Percentiles rank a stretch among this genome's conserved stretches.
phyloP scores from a whole-genome alignment of 176 grass and related monocot genomes.

The Pontederia crassipes region DNA sequence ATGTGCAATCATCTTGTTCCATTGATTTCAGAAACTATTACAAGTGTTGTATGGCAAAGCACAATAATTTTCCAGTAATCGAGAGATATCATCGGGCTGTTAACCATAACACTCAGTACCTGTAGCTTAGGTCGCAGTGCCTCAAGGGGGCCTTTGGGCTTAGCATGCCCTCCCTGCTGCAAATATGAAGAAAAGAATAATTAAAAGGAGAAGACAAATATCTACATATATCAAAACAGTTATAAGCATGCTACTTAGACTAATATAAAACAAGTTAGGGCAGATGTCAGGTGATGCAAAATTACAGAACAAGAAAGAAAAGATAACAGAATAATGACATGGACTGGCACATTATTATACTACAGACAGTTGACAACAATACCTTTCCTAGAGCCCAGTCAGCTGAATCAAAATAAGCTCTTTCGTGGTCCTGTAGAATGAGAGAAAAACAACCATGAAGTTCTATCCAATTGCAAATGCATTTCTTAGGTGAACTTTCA shows the following conservation, averaged over 20 bases:
- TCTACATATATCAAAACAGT: background rate
- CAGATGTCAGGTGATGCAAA: background rate
- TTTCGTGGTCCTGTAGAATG: slow-evolving; percentile 63
- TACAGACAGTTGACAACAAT: slow-evolving; percentile 7
- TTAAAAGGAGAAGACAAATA: background rate
- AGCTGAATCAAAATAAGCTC: slow-evolving; percentile 95
- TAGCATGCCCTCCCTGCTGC: slow-evolving; percentile 76
- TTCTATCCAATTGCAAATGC: no score
- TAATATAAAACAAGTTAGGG: background rate
- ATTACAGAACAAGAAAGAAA: no score
- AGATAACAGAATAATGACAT: no score
- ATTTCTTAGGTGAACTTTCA: no score
- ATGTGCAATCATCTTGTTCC: no score
- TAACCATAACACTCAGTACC: slow-evolving; percentile 20
- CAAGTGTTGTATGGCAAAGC: no score
- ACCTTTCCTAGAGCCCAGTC: slow-evolving; percentile 99
- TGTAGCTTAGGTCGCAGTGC: slow-evolving; percentile 90
- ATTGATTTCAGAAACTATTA: no score
- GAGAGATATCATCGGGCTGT: background rate
- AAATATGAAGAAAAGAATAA: slow-evolving; percentile 19
- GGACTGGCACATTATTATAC: background rate
- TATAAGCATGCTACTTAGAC: background rate
- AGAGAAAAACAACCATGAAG: background rate
- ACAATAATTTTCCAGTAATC: slow-evolving; percentile 9
- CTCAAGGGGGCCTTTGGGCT: slow-evolving; percentile 85